Percentiles rank a stretch among this genome's conserved stretches.
Evolutionary conservation across 2,329 filamentous ascomycete species (phyloP).

Genomic region (Calonectria ilicicola): DNA sequence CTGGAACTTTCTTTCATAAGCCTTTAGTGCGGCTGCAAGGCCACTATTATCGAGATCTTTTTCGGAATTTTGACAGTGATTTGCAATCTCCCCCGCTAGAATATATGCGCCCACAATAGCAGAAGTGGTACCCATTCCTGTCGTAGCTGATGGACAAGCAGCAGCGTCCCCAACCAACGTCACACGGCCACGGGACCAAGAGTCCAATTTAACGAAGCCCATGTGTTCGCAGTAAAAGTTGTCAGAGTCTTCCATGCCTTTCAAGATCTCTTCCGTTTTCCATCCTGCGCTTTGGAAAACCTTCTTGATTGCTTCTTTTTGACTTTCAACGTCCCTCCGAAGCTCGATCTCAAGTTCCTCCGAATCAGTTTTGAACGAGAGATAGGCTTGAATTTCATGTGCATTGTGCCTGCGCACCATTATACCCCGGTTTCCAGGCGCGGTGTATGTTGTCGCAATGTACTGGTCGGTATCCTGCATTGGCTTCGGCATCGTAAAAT

Average conservation of each 20-base stretch:
- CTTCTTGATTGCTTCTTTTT: slow-evolving; percentile 54
- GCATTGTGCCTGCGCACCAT: slow-evolving; percentile 55
- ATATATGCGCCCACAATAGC: slow-evolving; percentile 7
- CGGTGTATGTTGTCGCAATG: slow-evolving; percentile 51
- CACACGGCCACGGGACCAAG: slow-evolving; percentile 8
- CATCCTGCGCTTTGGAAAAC: slow-evolving; percentile 58
- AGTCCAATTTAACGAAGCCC: slow-evolving; percentile 56
- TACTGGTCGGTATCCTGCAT: slow-evolving; percentile 48
- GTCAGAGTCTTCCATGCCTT: slow-evolving; percentile 51
- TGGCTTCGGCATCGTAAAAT: slow-evolving; percentile 48
- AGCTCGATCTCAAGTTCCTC: slow-evolving; percentile 43
- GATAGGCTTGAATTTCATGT: slow-evolving; percentile 52
- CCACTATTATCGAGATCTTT: background rate
- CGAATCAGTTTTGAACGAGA: slow-evolving; percentile 45
- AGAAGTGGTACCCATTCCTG: slow-evolving; percentile 4
- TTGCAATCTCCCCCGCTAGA: background rate
- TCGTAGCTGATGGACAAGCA: background rate
- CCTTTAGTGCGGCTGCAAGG: background rate
- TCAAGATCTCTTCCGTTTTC: slow-evolving; percentile 54
- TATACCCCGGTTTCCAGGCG: slow-evolving; percentile 49
- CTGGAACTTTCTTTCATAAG: slow-evolving; percentile 14
- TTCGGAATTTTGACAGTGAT: background rate
- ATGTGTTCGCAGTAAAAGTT: slow-evolving; percentile 61
- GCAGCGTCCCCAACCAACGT: background rate
- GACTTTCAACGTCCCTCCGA: slow-evolving; percentile 47